Evolutionary conservation across 495 filamentous ascomycete genomes (phyloP).

Genomic region (Penicillium steckii): DNA sequence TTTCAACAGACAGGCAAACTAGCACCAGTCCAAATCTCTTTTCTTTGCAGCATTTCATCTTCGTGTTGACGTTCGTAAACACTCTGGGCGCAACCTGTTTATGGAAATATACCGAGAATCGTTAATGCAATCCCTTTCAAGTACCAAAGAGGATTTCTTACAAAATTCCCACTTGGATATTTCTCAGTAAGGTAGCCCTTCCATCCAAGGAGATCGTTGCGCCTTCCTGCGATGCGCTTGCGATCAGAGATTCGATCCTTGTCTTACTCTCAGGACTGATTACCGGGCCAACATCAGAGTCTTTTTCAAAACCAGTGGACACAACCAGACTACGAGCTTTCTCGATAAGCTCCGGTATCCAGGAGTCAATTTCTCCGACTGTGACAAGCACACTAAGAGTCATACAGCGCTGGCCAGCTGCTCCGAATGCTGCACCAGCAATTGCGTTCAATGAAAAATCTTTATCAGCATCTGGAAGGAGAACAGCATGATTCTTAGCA

Average conservation of each 20-base stretch:
- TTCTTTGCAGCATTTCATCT: constrained; percentile 93
- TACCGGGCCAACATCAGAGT: constrained; percentile 93
- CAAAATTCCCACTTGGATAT: constrained; percentile 96
- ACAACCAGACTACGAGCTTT: constrained; percentile 83
- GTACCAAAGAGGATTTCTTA: too few relatives aligned
- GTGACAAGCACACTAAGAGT: constrained; percentile 90
- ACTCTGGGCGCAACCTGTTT: too few relatives aligned
- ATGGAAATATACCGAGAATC: too few relatives aligned
- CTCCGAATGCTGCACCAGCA: constrained; percentile 91
- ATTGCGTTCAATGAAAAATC: constrained; percentile 95
- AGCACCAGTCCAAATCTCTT: constrained; percentile 96
- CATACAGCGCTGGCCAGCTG: constrained; percentile 97
- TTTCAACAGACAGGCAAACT: constrained; percentile 61
- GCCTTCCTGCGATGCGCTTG: constrained; percentile 86
- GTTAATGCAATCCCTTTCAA: too few relatives aligned
- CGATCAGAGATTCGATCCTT: constrained; percentile 86
- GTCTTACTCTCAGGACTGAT: constrained; percentile 88
- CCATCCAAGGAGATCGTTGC: constrained; percentile 93
- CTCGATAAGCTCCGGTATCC: constrained; percentile 88
- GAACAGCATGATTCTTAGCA: constrained; percentile 96
- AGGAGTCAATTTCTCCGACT: constrained; percentile 91
- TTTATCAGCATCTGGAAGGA: constrained; percentile 96
- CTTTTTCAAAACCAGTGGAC: constrained; percentile 92
- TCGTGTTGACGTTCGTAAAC: constrained; percentile 85
- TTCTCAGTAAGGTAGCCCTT: constrained; percentile 83